Base-by-base conservation (phyloP, 2,329 filamentous ascomycete species). In the Microdochium trichocladiopsis region DNA sequence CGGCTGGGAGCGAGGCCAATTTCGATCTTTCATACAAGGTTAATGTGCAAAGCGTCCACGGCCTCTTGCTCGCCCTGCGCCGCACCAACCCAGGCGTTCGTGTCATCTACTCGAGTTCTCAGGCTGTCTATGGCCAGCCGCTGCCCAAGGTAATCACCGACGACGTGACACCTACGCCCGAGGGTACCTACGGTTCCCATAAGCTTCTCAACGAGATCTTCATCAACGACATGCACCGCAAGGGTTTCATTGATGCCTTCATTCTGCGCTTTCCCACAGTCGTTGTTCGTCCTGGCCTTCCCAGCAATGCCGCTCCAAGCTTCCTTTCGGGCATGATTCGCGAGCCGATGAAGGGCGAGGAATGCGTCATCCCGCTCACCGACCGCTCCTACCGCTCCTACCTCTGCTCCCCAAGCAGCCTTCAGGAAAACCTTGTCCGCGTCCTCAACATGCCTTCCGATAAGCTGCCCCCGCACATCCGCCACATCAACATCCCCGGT, bases 291-390 rank as follows among this genome's bases (percentile, higher is more conserved):
- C 80, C 82, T 0, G 83, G 83, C 1, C 72, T 71, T 18, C 82
- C 83, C 0, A 80, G 80, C 4, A 76, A 75, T 1, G 83, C 83
- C 0, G 83, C 83, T n/a, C 82, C 78, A 1, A 81, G 79, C 0
- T 86, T 85, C 59, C 69, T 84, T 10, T 83, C 77, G 1, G 82
- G 82, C 12, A 84, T 86, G 65, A 81, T 86, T 51, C 73, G 83
- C 22, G 83, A 86, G 67, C 82, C 83, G 0, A 71, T 86, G 60
- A 72, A 64, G 33, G 81, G 81, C 2, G 63, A 74, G 50, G 70
- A 74, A 57, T 81, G 76, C 53, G 63, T 79, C 1, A 73, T 84
- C 2, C 77, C 82, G 9, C 62, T 82, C 31, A 62, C 71, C 33
- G 73, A 78, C 57, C 68, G 80, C 2, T 57, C 58, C 0, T 83